These are phyloP conservation scores for Dioscorea alata DNA, from an alignment of 106 monocot species.

Conservation along the genomic window DNA sequence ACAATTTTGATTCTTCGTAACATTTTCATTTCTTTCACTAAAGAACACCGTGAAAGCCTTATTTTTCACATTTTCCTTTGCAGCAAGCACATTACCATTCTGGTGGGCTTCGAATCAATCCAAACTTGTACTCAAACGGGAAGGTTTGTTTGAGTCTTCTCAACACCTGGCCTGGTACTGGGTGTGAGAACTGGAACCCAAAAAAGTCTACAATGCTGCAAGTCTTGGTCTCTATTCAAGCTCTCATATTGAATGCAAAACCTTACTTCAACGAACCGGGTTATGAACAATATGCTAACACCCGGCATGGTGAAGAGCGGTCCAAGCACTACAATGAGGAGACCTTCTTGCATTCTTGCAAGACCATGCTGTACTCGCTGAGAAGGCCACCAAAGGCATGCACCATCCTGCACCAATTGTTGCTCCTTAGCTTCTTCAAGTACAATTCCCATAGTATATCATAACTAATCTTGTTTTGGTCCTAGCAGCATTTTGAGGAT, in stretches of 20 bases:
- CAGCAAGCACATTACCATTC: slow-evolving; percentile 37
- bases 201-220: slow-evolving; percentile 36
- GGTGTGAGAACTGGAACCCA: slow-evolving; percentile 34
- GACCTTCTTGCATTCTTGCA: slow-evolving; percentile 26
- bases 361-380: slow-evolving; percentile 30
- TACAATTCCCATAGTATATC: neutral
- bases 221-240: slow-evolving; percentile 40
- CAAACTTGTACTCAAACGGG: slow-evolving; percentile 32
- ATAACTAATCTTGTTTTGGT: neutral
- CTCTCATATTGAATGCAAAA: slow-evolving; percentile 31
- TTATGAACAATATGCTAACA: slow-evolving; percentile 11
- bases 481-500: slow-evolving; percentile 53
- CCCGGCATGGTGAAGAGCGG: slow-evolving; percentile 7
- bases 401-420: neutral
- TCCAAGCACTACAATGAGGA: slow-evolving; percentile 31
- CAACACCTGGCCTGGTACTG: slow-evolving; percentile 27
- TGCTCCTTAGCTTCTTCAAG: neutral
- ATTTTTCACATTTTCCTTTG: neutral
- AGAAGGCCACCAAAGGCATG: slow-evolving; percentile 33
- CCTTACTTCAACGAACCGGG: slow-evolving; percentile 49
- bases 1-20: no score
- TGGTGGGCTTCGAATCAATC: slow-evolving; percentile 35
- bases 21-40: no score
- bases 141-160: slow-evolving; percentile 46
- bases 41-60: no score